Evolutionary conservation across 768 basidiomycete genomes (phyloP), one percentile per base, ranked within the genome.

Genomic region (Cystobasidium ongulense): DNA sequence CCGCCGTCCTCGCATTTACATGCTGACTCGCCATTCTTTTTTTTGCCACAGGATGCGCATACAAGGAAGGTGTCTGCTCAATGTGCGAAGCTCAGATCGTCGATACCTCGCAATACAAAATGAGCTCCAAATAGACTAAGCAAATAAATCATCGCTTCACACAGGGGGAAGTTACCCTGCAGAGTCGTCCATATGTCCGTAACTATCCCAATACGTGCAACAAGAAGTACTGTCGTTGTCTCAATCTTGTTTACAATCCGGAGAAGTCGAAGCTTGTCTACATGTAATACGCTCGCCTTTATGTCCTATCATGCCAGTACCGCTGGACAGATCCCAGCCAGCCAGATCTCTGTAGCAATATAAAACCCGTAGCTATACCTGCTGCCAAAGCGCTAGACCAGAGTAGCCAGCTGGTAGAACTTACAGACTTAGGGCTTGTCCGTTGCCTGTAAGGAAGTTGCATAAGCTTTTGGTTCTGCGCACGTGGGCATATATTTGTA

Each of bases 41-140:
- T 21, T 21, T 50, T n/a, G 46, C 46, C 46, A 64, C 63, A 64
- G 63, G 43, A 23, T 71, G 68, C 36, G 68, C 68, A 27, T 71
- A 54, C 43, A 71, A 71, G 38, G 68, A 71, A 39, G 68, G 68
- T 36, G 65, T 33, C 25, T 71, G 68, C 54, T 46, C 54, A 15
- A 54, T 71, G 52, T 71, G 68, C 53, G 68, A 71, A 43, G 8
- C 68, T 35, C 52, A 71, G 43, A 71, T 71, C 8, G 50, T 71
- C 35, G 68, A 71, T 25, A 71, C 68, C 1, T 29, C 53, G 1
- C 52, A 59, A 36, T 71, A 71, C 43, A 59, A 52, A 29, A 71
- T 71, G 68, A 71, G 68, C 54, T 36, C 68, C 18, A 71, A 71
- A 33, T 71, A 59, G 23, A 11, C n/a, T n/a, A n/a, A n/a, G n/a